Conservation (phyloP, 257 asterid species). For the Striga asiatica region DNA sequence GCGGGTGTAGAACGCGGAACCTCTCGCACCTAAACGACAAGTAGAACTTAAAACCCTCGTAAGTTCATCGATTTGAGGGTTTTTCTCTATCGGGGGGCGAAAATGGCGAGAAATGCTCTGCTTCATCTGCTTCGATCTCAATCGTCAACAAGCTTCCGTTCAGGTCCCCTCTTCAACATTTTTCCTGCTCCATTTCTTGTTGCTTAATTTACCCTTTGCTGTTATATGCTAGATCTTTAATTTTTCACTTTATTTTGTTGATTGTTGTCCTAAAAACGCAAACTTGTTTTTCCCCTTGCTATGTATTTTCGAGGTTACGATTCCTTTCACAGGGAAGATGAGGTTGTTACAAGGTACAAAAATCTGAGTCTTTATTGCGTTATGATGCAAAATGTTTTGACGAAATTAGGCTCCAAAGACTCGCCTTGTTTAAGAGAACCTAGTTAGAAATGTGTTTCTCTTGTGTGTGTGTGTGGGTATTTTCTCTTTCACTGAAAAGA, state of each 20-base stretch:
- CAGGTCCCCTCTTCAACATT: conserved; percentile 33
- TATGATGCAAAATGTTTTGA: neutral
- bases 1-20: no score
- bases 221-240: neutral
- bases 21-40: no score
- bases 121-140: conserved; percentile 50
- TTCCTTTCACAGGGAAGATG: neutral
- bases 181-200: neutral
- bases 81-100: no score
- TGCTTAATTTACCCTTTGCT: neutral
- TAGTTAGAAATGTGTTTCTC: neutral
- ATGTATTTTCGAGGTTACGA: neutral
- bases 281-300: neutral
- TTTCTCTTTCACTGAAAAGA: no score
- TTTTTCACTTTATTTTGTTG: neutral
- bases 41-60: no score
- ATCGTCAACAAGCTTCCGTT: conserved; percentile 23
- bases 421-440: neutral
- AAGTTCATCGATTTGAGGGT: no score
- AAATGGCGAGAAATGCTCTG: conserved; percentile 57
- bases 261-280: neutral
- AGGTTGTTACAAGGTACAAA: neutral
- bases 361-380: no score
- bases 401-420: neutral
- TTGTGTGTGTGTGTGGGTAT: neutral